Conservation (phyloP, 148 eudicot genomes). For the Camellia granthamiana region DNA sequence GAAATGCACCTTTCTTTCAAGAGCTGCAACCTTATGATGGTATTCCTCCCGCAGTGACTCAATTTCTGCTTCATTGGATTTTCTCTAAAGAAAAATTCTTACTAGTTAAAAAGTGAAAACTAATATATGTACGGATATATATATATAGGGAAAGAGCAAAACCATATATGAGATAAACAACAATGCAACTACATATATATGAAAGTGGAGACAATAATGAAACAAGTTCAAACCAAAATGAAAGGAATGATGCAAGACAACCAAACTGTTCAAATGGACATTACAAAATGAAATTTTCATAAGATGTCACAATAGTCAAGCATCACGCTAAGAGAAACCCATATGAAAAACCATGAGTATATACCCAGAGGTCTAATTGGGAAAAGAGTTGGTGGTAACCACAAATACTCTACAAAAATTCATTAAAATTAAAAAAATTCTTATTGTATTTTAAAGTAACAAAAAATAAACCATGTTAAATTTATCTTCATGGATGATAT, state of each 20-base stretch:
- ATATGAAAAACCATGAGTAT: not conserved
- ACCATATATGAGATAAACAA: not conserved
- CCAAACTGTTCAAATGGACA: not conserved
- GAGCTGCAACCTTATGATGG: constrained; percentile 86
- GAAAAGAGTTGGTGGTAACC: not conserved
- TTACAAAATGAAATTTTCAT: not conserved
- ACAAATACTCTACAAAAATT: not conserved
- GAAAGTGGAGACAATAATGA: not conserved
- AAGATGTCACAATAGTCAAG: not conserved
- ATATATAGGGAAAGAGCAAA: not conserved
- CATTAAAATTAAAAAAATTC: not conserved
- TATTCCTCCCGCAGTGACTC: constrained; percentile 95
- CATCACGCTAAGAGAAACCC: not conserved
- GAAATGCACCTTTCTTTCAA: constrained; percentile 81
- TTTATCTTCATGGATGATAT: too few relatives aligned
- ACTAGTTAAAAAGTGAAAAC: constrained; percentile 7
- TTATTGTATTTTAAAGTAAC: not conserved
- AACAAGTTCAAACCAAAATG: not conserved
- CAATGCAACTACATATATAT: not conserved
- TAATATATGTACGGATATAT: not conserved
- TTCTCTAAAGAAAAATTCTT: constrained; percentile 45
- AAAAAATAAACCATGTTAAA: too few relatives aligned
- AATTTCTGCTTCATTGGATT: constrained; percentile 85
- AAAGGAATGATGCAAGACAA: not conserved
- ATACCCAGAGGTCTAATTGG: not conserved